These are phyloP conservation scores for Epichloe gansuensis DNA, from an alignment of 2,329 filamentous ascomycete species.

Conservation along the genomic window DNA sequence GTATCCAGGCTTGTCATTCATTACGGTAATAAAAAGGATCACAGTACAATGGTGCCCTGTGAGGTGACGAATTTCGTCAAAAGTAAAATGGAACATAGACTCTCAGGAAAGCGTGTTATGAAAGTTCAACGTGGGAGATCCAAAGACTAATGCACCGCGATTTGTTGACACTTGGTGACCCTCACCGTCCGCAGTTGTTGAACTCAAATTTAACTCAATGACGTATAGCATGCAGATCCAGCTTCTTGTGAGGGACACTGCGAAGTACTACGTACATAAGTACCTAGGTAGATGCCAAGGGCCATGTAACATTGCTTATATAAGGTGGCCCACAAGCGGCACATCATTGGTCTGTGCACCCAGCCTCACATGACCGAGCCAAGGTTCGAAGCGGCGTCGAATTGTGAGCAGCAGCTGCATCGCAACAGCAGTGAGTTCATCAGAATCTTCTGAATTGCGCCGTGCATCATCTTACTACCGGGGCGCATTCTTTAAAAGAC, in stretches of 20 bases:
- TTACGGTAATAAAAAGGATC: background rate
- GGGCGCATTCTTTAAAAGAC: background rate
- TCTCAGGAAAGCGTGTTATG: too few species aligned
- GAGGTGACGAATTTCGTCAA: background rate
- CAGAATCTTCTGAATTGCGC: background rate
- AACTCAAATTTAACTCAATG: background rate
- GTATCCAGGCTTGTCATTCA: background rate
- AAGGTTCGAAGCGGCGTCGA: conserved; percentile 6
- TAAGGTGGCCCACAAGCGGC: background rate
- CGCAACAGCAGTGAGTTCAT: background rate
- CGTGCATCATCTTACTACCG: conserved; percentile 1
- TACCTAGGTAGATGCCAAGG: too few species aligned
- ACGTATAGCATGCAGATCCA: background rate
- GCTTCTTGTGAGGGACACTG: background rate
- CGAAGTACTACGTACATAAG: too few species aligned
- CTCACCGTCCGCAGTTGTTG: background rate
- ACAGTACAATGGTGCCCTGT: background rate
- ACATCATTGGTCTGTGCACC: conserved; percentile 15
- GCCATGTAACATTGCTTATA: background rate
- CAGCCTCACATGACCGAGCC: conserved; percentile 21
- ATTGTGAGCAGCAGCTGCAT: background rate
- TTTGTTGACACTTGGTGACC: background rate
- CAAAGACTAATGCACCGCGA: too few species aligned
- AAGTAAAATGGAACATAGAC: background rate
- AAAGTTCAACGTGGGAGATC: too few species aligned